These are phyloP conservation scores for Isabelozyma gotoi DNA, from an alignment of 805 yeast species.

Conservation along the genomic window DNA sequence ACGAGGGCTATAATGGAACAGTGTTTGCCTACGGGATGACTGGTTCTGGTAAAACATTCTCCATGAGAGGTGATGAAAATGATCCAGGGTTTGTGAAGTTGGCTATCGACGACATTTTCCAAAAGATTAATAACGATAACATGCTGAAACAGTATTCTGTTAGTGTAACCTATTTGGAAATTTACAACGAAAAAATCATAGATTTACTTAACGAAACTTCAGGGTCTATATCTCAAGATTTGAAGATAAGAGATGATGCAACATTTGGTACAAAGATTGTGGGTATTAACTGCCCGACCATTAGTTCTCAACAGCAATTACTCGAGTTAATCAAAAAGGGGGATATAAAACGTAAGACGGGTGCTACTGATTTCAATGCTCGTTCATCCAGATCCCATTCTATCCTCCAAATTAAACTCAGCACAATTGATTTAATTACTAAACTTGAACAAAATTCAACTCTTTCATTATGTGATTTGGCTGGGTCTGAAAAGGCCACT, in stretches of 20 bases:
- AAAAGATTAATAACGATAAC: slow-evolving; percentile 32
- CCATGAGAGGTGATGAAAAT: slow-evolving; percentile 70
- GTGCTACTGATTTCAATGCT: slow-evolving; percentile 86
- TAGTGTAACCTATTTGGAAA: slow-evolving; percentile 74
- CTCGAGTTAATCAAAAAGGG: slow-evolving; percentile 63
- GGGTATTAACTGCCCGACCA: slow-evolving; percentile 67
- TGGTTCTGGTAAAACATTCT: slow-evolving; percentile 86
- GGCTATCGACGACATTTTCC: slow-evolving; percentile 62
- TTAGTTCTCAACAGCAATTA: slow-evolving; percentile 58
- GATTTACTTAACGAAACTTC: slow-evolving; percentile 56
- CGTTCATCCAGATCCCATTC: slow-evolving; percentile 93
- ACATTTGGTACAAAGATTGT: slow-evolving; percentile 69
- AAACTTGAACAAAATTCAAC: slow-evolving; percentile 51
- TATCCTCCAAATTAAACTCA: slow-evolving; percentile 67
- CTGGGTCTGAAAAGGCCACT: slow-evolving; percentile 92
- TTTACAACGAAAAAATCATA: slow-evolving; percentile 82
- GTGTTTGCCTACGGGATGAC: slow-evolving; percentile 95
- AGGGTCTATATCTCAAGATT: slow-evolving; percentile 43
- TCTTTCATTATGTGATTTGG: slow-evolving; percentile 87
- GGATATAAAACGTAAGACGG: slow-evolving; percentile 72
- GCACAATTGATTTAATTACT: slow-evolving; percentile 38
- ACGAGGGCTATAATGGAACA: slow-evolving; percentile 80
- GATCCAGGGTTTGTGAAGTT: slow-evolving; percentile 74
- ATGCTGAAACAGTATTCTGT: slow-evolving; percentile 42
- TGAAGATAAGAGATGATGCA: slow-evolving; percentile 77